Evolutionary conservation across 1,284 basidiomycete genomes (phyloP).

Genomic region (Phylloporus gajari): DNA sequence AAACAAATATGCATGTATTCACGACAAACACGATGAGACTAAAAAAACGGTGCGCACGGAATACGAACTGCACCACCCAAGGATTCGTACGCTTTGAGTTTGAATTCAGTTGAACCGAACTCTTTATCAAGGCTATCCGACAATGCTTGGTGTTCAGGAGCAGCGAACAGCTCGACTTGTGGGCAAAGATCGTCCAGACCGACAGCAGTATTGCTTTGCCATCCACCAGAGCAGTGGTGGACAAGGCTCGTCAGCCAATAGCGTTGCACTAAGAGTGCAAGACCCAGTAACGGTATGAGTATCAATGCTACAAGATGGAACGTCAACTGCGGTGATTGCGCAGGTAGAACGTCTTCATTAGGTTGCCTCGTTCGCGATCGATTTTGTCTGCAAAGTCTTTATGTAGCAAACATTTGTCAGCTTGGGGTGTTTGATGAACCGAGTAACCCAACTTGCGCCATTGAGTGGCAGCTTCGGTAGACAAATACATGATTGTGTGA

Average conservation of each 20-base stretch:
- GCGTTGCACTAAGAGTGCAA: constrained; percentile 15
- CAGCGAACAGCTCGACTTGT: constrained; percentile 43
- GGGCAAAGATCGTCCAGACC: constrained; percentile 40
- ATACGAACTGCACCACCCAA: constrained; percentile 56
- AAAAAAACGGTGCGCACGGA: constrained; percentile 47
- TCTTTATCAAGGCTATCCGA: constrained; percentile 46
- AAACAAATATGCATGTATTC: no score
- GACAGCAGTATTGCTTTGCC: not conserved
- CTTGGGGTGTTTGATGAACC: not conserved
- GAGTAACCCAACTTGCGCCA: no score
- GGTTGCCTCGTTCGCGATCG: constrained; percentile 26
- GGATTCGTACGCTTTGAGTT: constrained; percentile 51
- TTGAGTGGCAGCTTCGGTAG: no score
- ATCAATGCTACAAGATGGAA: no score
- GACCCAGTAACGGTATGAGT: constrained; percentile 2
- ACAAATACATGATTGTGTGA: no score
- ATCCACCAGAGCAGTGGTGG: not conserved
- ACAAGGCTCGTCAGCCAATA: constrained; percentile 12
- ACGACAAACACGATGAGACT: not conserved
- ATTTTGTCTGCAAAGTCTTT: constrained; percentile 7
- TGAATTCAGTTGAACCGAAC: constrained; percentile 49
- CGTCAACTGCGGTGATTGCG: not conserved
- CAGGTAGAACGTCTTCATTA: not conserved
- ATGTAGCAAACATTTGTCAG: not conserved
- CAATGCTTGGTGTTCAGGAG: constrained; percentile 41